phyloP scores from a whole-genome alignment of 108 stramenopile genomes.

The Conticribra weissflogii region DNA sequence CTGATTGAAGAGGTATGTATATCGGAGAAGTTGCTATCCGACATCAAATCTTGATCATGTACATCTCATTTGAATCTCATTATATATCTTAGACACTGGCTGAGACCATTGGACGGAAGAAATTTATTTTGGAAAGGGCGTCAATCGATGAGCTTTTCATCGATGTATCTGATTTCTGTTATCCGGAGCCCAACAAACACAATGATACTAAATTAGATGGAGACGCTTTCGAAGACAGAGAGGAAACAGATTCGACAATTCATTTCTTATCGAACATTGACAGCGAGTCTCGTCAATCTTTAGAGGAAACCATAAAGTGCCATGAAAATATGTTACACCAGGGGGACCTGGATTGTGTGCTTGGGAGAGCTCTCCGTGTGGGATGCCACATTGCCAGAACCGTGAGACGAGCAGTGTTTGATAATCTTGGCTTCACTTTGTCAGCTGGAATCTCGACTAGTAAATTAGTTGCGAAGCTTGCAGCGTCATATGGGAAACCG shows the following conservation, averaged over 20 bases:
- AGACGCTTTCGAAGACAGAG: conserved; percentile 5
- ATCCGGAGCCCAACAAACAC: conserved; percentile 8
- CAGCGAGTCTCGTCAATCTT: conserved; percentile 12
- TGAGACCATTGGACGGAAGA: conserved; percentile 33
- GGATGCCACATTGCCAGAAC: conserved; percentile 63
- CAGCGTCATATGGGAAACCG: conserved; percentile 86
- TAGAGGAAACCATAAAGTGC: conserved; percentile 40
- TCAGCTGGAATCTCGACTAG: conserved; percentile 78
- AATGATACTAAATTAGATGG: conserved; percentile 12
- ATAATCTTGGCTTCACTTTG: conserved; percentile 79
- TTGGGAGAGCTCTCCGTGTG: conserved; percentile 40
- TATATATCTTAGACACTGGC: conserved; percentile 19
- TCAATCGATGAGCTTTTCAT: conserved; percentile 88
- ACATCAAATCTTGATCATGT: not conserved
- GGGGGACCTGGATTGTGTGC: conserved; percentile 19
- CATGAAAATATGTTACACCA: conserved; percentile 12
- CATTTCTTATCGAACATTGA: conserved; percentile 30
- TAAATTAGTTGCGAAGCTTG: conserved; percentile 84
- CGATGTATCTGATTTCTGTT: conserved; percentile 80
- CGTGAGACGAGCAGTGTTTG: conserved; percentile 60
- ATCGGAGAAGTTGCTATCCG: conserved; percentile 15
- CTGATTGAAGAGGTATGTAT: conserved; percentile 61
- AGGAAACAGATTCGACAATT: not conserved
- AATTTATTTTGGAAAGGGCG: conserved; percentile 77
- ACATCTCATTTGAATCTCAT: not conserved